Percentiles rank a stretch among this genome's conserved stretches.
These are phyloP conservation scores for Platanus orientalis DNA, from an alignment of 164 flowering plant species.

Conservation along the genomic window DNA sequence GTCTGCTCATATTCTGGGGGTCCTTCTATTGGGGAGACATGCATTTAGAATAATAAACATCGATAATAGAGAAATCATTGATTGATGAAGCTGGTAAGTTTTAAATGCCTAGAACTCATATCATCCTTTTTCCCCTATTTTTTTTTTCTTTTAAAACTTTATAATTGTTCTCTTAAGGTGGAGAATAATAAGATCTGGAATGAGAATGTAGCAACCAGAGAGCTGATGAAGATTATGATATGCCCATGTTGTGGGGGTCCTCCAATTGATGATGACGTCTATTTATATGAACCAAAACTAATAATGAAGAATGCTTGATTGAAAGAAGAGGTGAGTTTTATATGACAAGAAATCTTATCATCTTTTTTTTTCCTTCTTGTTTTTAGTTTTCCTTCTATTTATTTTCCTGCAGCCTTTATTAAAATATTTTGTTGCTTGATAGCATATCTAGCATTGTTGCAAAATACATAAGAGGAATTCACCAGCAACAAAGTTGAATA, in stretches of 20 bases:
- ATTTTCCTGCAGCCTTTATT: neutral
- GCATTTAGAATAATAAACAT: no score
- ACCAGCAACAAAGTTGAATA: no score
- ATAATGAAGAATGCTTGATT: conserved; percentile 55
- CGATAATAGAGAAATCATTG: no score
- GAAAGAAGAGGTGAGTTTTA: conserved; percentile 23
- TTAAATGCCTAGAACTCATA: no score
- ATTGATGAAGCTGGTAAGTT: no score
- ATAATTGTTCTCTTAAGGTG: conserved; percentile 55
- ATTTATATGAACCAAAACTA: conserved; percentile 71
- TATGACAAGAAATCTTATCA: neutral
- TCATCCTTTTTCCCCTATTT: no score
- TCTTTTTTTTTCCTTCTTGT: neutral
- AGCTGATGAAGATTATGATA: conserved; percentile 71
- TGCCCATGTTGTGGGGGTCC: conserved; percentile 85
- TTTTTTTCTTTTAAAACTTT: no score
- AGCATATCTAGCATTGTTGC: conserved; percentile 79
- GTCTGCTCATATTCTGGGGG: no score
- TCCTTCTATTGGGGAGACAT: no score
- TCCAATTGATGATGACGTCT: conserved; percentile 50
- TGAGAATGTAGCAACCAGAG: conserved; percentile 75
- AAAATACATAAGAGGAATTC: conserved; percentile 80
- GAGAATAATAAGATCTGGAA: conserved; percentile 81
- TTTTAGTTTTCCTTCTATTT: neutral
- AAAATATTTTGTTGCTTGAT: conserved; percentile 48